Conservation (phyloP, 192 early-diverging fungal genomes). For the Umbelopsis sp. region DNA sequence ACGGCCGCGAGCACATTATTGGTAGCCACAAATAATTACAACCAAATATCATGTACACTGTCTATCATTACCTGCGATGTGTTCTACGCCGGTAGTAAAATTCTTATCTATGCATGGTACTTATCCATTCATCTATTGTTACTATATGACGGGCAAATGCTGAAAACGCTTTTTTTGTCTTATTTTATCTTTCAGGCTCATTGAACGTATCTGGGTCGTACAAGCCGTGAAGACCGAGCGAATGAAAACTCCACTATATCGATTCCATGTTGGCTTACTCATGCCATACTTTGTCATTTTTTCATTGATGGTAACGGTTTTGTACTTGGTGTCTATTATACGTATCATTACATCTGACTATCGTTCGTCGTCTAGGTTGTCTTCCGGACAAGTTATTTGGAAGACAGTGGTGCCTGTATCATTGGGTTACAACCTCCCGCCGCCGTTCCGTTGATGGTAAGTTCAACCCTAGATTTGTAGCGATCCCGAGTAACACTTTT, state of each 20-base stretch:
- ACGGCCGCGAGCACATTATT: constrained; percentile 38
- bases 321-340: no score
- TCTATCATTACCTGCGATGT: constrained; percentile 42
- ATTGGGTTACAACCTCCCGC: constrained; percentile 35
- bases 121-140: not conserved
- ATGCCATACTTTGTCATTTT: constrained; percentile 42
- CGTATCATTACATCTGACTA: not conserved
- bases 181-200: constrained; percentile 21
- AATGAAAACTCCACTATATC: constrained; percentile 26
- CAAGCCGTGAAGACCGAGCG: constrained; percentile 33
- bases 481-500: not conserved
- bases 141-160: not conserved
- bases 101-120: constrained; percentile 42
- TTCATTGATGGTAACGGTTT: constrained; percentile 32
- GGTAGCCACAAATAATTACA: constrained; percentile 46
- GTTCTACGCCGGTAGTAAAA: constrained; percentile 45
- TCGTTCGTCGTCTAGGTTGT: constrained; percentile 20
- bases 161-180: not conserved
- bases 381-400: constrained; percentile 30
- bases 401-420: constrained; percentile 27
- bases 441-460: constrained; percentile 42
- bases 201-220: constrained; percentile 39
- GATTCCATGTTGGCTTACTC: constrained; percentile 28
- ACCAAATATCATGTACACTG: constrained; percentile 40
- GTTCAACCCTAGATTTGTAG: not conserved